phyloP scores from a whole-genome alignment of 2,329 filamentous ascomycete species.

The Trichoderma sp. region DNA sequence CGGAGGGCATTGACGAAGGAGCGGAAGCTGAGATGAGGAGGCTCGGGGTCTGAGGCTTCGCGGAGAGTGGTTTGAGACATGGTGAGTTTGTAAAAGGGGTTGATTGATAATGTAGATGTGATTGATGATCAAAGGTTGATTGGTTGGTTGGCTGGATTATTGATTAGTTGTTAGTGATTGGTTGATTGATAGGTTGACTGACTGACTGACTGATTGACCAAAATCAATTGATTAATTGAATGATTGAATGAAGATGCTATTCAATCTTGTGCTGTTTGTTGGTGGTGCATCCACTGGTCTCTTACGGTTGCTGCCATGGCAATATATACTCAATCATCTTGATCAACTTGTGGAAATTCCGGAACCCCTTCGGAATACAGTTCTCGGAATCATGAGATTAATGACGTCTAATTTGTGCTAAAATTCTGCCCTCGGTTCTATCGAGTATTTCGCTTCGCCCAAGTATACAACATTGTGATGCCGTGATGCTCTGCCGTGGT shows the following conservation, averaged over 20 bases:
- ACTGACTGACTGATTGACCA: not conserved
- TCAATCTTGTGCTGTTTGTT: not conserved
- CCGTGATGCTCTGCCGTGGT: not conserved
- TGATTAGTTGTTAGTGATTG: not conserved
- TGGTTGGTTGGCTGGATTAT: not conserved
- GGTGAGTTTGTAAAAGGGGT: not conserved
- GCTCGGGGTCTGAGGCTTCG: not conserved
- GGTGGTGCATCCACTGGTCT: not conserved
- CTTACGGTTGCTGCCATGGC: not conserved
- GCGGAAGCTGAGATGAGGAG: constrained; percentile 43
- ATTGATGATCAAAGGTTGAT: not conserved
- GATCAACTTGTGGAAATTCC: not conserved
- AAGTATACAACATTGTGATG: not conserved
- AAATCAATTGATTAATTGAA: not conserved
- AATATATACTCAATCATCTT: not conserved
- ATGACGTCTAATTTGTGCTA: not conserved
- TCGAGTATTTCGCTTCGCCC: not conserved
- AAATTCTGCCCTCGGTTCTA: not conserved
- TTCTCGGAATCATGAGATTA: accelerated
- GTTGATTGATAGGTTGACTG: not conserved
- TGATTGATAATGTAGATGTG: not conserved
- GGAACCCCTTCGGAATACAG: not conserved
- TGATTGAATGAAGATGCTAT: not conserved
- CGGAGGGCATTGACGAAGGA: constrained; percentile 47
- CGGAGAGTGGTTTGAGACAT: not conserved